Conservation (phyloP, 2,329 filamentous ascomycete species). For the Biscogniauxia mediterranea region DNA sequence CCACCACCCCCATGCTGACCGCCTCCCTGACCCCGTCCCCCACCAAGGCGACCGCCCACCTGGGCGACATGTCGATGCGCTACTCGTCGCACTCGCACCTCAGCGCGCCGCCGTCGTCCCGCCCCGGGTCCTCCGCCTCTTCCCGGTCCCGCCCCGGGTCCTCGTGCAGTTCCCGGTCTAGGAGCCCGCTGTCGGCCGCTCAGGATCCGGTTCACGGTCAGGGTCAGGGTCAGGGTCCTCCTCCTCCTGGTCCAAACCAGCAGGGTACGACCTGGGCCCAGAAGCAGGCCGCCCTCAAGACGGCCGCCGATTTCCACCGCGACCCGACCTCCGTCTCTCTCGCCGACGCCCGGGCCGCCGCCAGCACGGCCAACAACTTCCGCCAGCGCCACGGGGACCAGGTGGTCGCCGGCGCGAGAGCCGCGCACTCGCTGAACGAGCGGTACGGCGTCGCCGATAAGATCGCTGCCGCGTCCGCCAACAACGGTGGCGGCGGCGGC, state of each 20-base stretch:
- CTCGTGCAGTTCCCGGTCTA: too few species aligned
- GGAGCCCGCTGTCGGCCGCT: background rate
- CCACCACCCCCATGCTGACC: constrained; percentile 22
- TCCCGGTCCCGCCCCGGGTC: background rate
- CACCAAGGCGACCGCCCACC: constrained; percentile 35
- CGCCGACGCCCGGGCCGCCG: constrained; percentile 56
- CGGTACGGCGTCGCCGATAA: constrained; percentile 49
- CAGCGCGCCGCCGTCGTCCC: constrained; percentile 7
- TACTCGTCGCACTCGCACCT: constrained; percentile 54
- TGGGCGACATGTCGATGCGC: constrained; percentile 66
- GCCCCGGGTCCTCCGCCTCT: background rate
- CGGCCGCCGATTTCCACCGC: constrained; percentile 57
- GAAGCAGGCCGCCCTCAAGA: constrained; percentile 62
- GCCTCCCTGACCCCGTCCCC: constrained; percentile 12
- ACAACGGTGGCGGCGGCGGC: background rate
- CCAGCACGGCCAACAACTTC: constrained; percentile 65
- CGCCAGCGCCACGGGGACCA: constrained; percentile 69
- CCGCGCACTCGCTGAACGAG: constrained; percentile 57
- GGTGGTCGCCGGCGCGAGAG: constrained; percentile 57
- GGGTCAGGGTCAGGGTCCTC: constrained; percentile 25
- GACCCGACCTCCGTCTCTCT: constrained; percentile 61
- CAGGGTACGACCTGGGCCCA: constrained; percentile 63
- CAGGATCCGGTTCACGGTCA: constrained; percentile 27
- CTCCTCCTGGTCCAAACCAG: constrained; percentile 31
- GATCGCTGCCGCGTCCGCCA: background rate